These are phyloP conservation scores for Magnaporthales sp. DNA, from an alignment of 2,329 filamentous ascomycete species.

Conservation along the genomic window DNA sequence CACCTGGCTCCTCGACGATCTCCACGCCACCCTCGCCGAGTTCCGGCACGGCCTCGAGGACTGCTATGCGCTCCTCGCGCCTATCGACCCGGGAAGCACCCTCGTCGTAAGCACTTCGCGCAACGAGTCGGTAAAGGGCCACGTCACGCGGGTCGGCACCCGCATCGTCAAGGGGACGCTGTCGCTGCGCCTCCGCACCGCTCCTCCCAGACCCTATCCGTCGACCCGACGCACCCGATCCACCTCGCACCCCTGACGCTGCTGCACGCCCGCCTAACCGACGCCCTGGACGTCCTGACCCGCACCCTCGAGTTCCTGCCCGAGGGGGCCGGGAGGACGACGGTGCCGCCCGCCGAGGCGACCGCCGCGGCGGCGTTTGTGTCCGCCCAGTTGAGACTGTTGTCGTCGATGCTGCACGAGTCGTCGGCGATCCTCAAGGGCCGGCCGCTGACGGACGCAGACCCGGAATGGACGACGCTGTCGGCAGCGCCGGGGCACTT, in stretches of 20 bases:
- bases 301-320: slow-evolving; percentile 62
- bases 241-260: slow-evolving; percentile 61
- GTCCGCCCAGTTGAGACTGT: slow-evolving; percentile 44
- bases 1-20: slow-evolving; percentile 43
- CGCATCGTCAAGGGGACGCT: slow-evolving; percentile 82
- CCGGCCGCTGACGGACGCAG: slow-evolving; percentile 27
- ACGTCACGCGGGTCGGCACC: slow-evolving; percentile 83
- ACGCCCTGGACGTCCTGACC: slow-evolving; percentile 74
- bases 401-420: slow-evolving; percentile 45
- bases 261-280: slow-evolving; percentile 69
- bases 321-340: slow-evolving; percentile 6
- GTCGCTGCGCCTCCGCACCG: slow-evolving; percentile 65
- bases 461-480: slow-evolving; percentile 33
- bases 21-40: slow-evolving; percentile 36
- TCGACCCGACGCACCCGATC: slow-evolving; percentile 40
- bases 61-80: slow-evolving; percentile 78
- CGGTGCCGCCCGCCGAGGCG: slow-evolving; percentile 40
- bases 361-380: slow-evolving; percentile 34
- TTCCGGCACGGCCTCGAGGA: slow-evolving; percentile 68
- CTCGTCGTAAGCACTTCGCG: slow-evolving; percentile 81
- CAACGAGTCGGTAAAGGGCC: slow-evolving; percentile 86
- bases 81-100: slow-evolving; percentile 77
- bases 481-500: slow-evolving; percentile 37
- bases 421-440: slow-evolving; percentile 48
- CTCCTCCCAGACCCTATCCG: slow-evolving; percentile 42